These are phyloP conservation scores for Chamaecyparis obtusa DNA, from an alignment of 75 land plant species.

Conservation along the genomic window DNA sequence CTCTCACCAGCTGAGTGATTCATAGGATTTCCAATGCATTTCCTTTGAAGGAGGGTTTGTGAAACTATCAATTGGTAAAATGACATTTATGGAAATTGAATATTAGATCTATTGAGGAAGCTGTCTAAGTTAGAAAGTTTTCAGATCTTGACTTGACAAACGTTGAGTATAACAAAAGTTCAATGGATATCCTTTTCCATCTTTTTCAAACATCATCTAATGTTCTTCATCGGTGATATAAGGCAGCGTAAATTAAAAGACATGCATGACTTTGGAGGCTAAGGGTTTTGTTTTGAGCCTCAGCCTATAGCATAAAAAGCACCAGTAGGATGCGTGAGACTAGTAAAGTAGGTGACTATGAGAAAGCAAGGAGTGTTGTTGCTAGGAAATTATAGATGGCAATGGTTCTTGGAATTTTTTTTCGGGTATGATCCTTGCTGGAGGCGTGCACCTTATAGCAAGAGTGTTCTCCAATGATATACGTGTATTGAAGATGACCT, in stretches of 20 bases:
- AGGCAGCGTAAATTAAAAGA: too few species aligned
- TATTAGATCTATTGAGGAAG: constrained; percentile 50
- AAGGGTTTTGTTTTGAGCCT: too few species aligned
- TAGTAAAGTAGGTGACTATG: constrained; percentile 37
- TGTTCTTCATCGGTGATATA: constrained; percentile 45
- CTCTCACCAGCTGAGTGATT: constrained; percentile 79
- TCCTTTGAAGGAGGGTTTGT: too few species aligned
- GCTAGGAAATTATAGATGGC: constrained; percentile 70
- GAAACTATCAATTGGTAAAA: too few species aligned
- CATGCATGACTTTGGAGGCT: too few species aligned
- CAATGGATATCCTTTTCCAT: constrained; percentile 45
- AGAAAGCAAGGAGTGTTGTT: constrained; percentile 39
- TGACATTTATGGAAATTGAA: too few species aligned
- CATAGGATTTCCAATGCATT: too few species aligned
- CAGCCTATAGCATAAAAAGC: too few species aligned
- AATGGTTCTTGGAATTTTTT: constrained; percentile 57
- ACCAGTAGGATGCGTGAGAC: too few species aligned
- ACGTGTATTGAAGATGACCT: constrained; percentile 51
- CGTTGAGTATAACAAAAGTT: constrained; percentile 55
- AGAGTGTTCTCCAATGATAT: constrained; percentile 65
- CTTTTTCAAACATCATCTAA: constrained; percentile 45
- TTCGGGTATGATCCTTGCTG: constrained; percentile 50
- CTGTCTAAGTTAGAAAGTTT: constrained; percentile 45
- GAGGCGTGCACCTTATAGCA: constrained; percentile 49
- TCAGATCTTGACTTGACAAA: too few species aligned